Evolutionary conservation across 352 stramenopile species (phyloP), one percentile per base, ranked within the genome.

Genomic region (Phytophthora pseudosyringae): DNA sequence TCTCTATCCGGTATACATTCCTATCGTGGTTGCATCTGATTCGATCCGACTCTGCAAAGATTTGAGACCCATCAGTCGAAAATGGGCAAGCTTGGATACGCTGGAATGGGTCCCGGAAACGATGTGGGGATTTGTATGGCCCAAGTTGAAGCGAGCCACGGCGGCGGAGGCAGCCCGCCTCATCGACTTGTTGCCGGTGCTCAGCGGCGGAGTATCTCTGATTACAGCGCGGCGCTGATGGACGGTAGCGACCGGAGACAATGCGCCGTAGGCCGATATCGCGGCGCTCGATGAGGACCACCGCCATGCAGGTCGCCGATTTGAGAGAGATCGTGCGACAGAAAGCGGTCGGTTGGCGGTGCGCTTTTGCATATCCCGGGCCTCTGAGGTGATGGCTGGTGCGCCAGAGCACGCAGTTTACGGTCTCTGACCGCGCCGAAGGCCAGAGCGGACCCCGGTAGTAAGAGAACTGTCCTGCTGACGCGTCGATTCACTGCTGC

Each of bases 1-100:
- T 35, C 47, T 76, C 46, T 81, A 81, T 78, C 31, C 13, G 16
- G 64, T 57, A 83, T 83, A 86, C 71, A 79, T 44, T 64, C 2
- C 33, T 6, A 21, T 31, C 29, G 64, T 75, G 61, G 33, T 57
- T 67, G 47, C 35, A 38, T 71, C 64, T 74, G 59, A 67, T 67
- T 65, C 59, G 10, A 49, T 45, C 48, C 12, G 5, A 26, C 28
- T 38, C 15, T 38, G 46, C 21, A 59, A 71, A 71, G 55, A 64
- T 72, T 75, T 75, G 45, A 51, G 35, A 11, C 50, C 48, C 35
- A 67, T 69, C 44, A 47, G 26, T 12, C 36, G n/a, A 58, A 65
- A 48, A 62, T 55, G 50, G 51, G 40, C 28, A 51, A 0, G 2
- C 10, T 47, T 61, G 48, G 48, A 67, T 67, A 67, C 59, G 41